Evolutionary conservation across 345 rosid genomes (phyloP).

Genomic region (Bruguiera parviflora): DNA sequence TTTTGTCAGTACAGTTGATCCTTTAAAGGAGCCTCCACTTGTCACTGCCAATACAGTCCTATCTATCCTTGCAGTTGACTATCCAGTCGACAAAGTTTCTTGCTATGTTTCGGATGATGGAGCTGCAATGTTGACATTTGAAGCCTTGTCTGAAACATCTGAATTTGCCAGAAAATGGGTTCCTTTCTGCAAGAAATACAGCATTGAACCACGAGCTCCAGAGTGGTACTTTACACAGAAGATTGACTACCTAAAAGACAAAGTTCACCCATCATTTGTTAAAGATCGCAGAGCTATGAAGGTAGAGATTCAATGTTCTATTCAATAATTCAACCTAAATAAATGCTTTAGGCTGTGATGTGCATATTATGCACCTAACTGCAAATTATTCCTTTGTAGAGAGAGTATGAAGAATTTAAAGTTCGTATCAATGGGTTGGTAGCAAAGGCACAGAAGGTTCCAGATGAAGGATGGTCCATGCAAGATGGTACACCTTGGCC

Average conservation of each 20-base stretch:
- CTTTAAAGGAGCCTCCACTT: conserved; percentile 64
- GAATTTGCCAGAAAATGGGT: conserved; percentile 74
- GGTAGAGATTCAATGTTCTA: conserved; percentile 27
- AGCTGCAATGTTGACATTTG: conserved; percentile 67
- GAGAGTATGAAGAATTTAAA: conserved; percentile 72
- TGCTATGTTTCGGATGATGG: conserved; percentile 79
- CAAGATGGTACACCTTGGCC: conserved; percentile 82
- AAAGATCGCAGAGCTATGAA: conserved; percentile 67
- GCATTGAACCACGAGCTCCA: conserved; percentile 68
- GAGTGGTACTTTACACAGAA: conserved; percentile 63
- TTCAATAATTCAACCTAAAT: neutral
- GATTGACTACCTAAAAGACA: conserved; percentile 55
- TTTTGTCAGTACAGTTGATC: conserved; percentile 49
- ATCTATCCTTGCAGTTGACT: conserved; percentile 68
- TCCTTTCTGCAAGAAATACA: conserved; percentile 64
- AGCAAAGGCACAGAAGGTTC: conserved; percentile 55
- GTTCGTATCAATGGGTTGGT: conserved; percentile 56
- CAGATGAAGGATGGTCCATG: conserved; percentile 72
- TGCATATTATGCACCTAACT: conserved; percentile 1
- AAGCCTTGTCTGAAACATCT: conserved; percentile 58
- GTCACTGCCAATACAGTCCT: conserved; percentile 65
- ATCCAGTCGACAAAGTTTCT: conserved; percentile 64
- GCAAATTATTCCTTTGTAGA: conserved; percentile 31
- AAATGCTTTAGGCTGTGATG: neutral
- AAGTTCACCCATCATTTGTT: conserved; percentile 54